Evolutionary conservation across 768 basidiomycete genomes (phyloP), one percentile per base, ranked within the genome.

Genomic region (Suillus sp.): DNA sequence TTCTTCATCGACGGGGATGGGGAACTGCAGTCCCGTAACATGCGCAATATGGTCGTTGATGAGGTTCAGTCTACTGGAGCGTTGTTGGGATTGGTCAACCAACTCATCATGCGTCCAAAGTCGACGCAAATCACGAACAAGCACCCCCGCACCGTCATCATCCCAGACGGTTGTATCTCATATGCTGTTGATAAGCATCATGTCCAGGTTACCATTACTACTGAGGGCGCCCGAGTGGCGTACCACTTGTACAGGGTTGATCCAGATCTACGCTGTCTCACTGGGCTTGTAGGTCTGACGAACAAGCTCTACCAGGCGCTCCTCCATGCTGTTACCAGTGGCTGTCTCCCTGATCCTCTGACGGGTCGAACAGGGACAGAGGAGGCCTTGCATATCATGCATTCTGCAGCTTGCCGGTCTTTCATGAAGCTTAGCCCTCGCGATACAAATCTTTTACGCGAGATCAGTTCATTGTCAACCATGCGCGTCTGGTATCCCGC

Each of bases 321-420:
- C 58, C 72, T 85, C 16, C 84, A 85, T 50, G 80, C 80, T 25
- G 62, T 82, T 6, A 83, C 78, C 2, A 78, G 79, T 20, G 60
- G 54, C 5, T 76, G 75, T 54, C 68, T 79, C 11, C 71, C 74
- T 8, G 83, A 85, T 68, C 80, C 81, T 1, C 70, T 85, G 27
- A 81, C 78, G 0, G 66, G 67, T n/a, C 77, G 78, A 11, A 80
- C 79, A 0, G 84, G 84, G 5, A 77, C 78, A 1, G 77, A 81
- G 47, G 77, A 83, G 51, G 82, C 83, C 1, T 66, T 84, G 14
- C 66, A 72, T 56, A 68, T 78, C 47, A 69, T 85, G 25, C 64
- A 63, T 8, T 80, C 80, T 1, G 77, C 80, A 2, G 63, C 71
- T 11, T 78, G 71, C 50, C 70, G 66, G 38, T 83, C 84, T 0